Conservation (phyloP, 306 rosid species). For the Clitoria ternatea region DNA sequence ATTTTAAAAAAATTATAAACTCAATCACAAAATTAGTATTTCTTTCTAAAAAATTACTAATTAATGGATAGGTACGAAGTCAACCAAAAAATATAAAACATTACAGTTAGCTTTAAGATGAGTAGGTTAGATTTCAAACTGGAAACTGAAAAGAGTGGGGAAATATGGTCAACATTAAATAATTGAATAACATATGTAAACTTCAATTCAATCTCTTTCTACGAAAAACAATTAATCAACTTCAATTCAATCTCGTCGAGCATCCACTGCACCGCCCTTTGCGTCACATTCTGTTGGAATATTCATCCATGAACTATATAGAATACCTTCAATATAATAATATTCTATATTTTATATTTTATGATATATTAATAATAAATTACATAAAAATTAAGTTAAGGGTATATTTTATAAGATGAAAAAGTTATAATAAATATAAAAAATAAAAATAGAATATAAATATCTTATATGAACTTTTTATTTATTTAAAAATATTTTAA, state of each 20-base stretch:
- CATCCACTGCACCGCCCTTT: background rate
- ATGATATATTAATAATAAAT: too few species aligned
- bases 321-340: too few species aligned
- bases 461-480: too few species aligned
- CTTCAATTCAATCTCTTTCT: background rate
- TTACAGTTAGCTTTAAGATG: background rate
- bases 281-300: background rate
- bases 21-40: background rate
- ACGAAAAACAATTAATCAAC: slow-evolving; percentile 2
- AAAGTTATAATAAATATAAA: too few species aligned
- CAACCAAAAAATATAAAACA: background rate
- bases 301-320: background rate
- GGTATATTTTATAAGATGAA: too few species aligned
- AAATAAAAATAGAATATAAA: too few species aligned
- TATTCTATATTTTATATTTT: too few species aligned
- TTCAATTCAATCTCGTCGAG: background rate
- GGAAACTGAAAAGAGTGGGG: background rate
- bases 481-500: too few species aligned
- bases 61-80: background rate
- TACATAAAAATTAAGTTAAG: too few species aligned
- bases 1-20: too few species aligned
- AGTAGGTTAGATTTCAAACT: background rate
- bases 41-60: background rate
- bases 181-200: background rate
- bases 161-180: background rate